Base-by-base conservation (phyloP, 2,329 filamentous ascomycete species). In the Cladophialophora exuberans region DNA sequence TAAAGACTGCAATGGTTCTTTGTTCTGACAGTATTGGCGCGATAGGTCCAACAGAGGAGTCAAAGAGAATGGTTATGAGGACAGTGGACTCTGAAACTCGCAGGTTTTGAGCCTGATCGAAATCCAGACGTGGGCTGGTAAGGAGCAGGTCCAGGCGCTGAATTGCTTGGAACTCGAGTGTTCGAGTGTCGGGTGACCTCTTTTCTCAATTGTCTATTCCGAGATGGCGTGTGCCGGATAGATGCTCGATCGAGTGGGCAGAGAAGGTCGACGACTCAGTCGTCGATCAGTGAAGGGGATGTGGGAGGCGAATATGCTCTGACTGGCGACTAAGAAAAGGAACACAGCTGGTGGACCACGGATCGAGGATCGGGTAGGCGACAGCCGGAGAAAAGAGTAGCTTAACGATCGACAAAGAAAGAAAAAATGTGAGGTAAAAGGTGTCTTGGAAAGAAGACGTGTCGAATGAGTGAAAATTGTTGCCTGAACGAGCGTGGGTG, bases 401-500 rank as follows among this genome's bases (percentile, higher is more conserved):
- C 45, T 35, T 54, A 59, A 56, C 41, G 56, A 59, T 52, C 38
- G 61, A 56, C 54, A 52, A 52, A 46, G 49, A 54, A 54, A 44
- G 46, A 28, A 52, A 49, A 26, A 25, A 22, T 45, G 38, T 36
- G 52, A 48, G 38, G 44, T 20, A 46, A 60, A 60, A 43, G 52
- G 39, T 49, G 46, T 18, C 26, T 49, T 15, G 31, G 47, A 44
- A 15, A 25, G 22, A 22, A 45, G 28, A 55, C 42, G 48, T 44
- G 33, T 20, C n/a, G 46, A 45, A 53, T 31, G 31, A 39, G 39
- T 28, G 41, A 58, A 58, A 52, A 48, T 31, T 58, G 58, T 53
- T 55, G 58, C 58, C 58, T 61, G 58, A 58, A 58, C 48, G 58
- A 61, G 45, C 35, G 58, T 48, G 39, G 38, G 46, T 47, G 46